Conservation (phyloP, 768 basidiomycete genomes). For the Hysterangium stoloniferum region DNA sequence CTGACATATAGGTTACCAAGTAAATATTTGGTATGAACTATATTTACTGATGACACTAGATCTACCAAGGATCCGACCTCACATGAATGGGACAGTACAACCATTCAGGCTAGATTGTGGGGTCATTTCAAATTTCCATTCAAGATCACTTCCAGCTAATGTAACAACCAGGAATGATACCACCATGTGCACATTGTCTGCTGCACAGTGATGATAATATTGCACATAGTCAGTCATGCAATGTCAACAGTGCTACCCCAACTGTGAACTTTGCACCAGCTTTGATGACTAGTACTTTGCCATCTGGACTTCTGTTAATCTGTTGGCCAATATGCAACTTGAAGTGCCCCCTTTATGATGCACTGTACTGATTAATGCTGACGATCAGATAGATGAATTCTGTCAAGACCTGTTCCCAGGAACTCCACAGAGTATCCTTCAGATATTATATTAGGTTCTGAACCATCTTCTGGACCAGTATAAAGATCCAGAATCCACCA, state of each 20-base stretch:
- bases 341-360: constrained; percentile 17
- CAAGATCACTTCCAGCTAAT: not conserved
- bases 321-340: constrained; percentile 15
- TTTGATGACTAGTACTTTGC: constrained; percentile 15
- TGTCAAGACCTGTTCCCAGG: too few species aligned
- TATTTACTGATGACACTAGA: constrained; percentile 20
- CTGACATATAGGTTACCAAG: not conserved
- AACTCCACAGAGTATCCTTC: too few species aligned
- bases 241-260: not conserved
- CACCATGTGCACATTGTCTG: not conserved
- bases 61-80: constrained; percentile 22
- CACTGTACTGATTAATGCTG: constrained; percentile 1
- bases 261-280: constrained; percentile 13
- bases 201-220: not conserved
- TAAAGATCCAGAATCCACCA: too few species aligned
- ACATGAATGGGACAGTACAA: constrained; percentile 16
- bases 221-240: too few species aligned
- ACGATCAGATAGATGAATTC: not conserved
- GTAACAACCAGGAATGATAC: not conserved
- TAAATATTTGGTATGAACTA: constrained; percentile 1
- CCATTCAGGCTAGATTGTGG: constrained; percentile 16
- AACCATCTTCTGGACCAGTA: too few species aligned
- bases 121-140: not conserved
- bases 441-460: too few species aligned
- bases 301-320: constrained; percentile 13